Conservation (phyloP, 2,329 filamentous ascomycete genomes). For the Aspergillus latus region DNA sequence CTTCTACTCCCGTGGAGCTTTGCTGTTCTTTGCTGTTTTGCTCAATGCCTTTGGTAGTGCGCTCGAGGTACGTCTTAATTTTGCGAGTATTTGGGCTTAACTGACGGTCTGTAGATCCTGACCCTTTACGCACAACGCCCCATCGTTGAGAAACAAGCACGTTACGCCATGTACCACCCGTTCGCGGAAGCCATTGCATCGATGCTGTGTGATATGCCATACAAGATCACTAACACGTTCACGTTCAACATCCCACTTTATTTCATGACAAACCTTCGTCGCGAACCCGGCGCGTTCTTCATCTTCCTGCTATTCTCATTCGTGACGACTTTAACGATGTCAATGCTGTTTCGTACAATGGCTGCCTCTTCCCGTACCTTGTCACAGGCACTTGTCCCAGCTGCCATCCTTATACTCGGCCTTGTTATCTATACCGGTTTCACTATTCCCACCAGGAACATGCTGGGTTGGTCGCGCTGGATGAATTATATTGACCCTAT, state of each 20-base stretch:
- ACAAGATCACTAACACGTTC: conserved; percentile 73
- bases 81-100: neutral
- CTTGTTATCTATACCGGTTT: conserved; percentile 53
- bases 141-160: conserved; percentile 85
- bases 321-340: conserved; percentile 72
- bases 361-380: conserved; percentile 71
- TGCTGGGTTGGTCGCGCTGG: conserved; percentile 80
- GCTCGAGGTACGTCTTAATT: conserved; percentile 57
- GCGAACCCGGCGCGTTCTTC: conserved; percentile 76
- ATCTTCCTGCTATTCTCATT: conserved; percentile 79
- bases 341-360: conserved; percentile 81
- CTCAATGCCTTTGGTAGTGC: conserved; percentile 82
- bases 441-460: conserved; percentile 53
- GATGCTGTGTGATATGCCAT: conserved; percentile 82
- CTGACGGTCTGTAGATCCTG: conserved; percentile 58
- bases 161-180: conserved; percentile 86
- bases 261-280: conserved; percentile 80
- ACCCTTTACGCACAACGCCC: conserved; percentile 85
- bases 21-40: conserved; percentile 84
- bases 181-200: conserved; percentile 84
- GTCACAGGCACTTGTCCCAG: conserved; percentile 57
- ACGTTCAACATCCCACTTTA: conserved; percentile 79
- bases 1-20: conserved; percentile 75
- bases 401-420: conserved; percentile 50
- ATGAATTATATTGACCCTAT: conserved; percentile 79